Base-by-base conservation (phyloP, 169 alveolate genomes). In the Plasmodium blacklocki region DNA sequence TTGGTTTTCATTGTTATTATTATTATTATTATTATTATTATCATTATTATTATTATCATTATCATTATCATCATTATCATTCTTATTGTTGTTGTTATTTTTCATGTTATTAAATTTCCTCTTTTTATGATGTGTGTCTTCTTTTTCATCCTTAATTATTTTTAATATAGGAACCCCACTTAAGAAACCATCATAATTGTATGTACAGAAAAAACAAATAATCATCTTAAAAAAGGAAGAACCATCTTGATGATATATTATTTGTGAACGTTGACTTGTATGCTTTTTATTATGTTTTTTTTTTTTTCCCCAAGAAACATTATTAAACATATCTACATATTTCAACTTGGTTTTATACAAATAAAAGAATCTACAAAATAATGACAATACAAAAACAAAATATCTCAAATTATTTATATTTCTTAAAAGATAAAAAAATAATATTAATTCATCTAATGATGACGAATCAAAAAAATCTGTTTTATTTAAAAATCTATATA, bases 361-460 rank as follows among this genome's bases (percentile, higher is more conserved):
- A 73, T 60, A 60, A 67, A 86, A 70, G 50, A 86, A 23, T 49
- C 88, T 54, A 15, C 45, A 70, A 86, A 86, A 86, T 18, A 86
- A 23, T 6, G 92, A 72, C 59, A 71, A 18, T 2, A 32, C 75
- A 59, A 72, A 15, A 43, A 86, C 59, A 64, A 71, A 86, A 18
- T 86, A 58, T 50, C 92, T 59, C 6, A 62, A 19, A 74, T 50
- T 60, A 19, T 32, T 15, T 60, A 86, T 86, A 14, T 43, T 58
- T 54, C 88, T 86, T 52, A 86, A 32, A 39, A 59, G 73, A 6
- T 47, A 49, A 21, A 86, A 66, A 62, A 71, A 86, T 43, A 86
- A 19, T 60, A 58, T 49, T 21, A 86, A 52, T 59, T 71, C 88
- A 43, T 86, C 92, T 29, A 72, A 64, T 49, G 47, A 15, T 3